A percentile compares a stretch with the other conserved stretches of the same genome.
Conservation (phyloP, 176 grass and related monocot species). For the Oryza longistaminata region DNA sequence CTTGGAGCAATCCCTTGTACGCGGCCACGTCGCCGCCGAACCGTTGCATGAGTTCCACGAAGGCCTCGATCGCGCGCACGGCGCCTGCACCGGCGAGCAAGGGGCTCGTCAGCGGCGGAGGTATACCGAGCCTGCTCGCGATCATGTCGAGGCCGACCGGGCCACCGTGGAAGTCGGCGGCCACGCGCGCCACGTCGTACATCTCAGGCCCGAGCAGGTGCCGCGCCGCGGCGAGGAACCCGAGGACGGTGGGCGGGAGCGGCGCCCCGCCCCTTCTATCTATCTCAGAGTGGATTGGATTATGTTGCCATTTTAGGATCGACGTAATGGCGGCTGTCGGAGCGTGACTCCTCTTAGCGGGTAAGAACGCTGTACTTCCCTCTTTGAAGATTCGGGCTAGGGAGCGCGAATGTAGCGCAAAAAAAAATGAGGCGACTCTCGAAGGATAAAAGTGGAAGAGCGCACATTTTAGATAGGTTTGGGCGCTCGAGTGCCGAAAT, state of each 20-base stretch:
- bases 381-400: no score
- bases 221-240: background rate
- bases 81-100: background rate
- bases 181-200: constrained; percentile 20
- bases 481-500: no score
- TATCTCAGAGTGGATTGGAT: no score
- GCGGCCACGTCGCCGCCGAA: background rate
- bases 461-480: no score
- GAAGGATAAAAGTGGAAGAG: no score
- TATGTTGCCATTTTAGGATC: no score
- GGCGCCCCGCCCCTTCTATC: no score
- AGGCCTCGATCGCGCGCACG: background rate
- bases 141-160: background rate
- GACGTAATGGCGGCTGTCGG: no score
- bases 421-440: no score
- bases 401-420: no score
- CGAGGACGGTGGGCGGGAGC: background rate
- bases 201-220: background rate
- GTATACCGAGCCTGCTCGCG: background rate
- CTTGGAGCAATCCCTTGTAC: background rate
- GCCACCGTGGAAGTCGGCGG: background rate
- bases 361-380: no score
- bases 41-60: background rate
- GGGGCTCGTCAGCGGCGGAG: background rate
- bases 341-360: no score